Evolutionary conservation across 1,139 yeast species (phyloP), one percentile per base, ranked within the genome.

Genomic region (Pichia sp.): DNA sequence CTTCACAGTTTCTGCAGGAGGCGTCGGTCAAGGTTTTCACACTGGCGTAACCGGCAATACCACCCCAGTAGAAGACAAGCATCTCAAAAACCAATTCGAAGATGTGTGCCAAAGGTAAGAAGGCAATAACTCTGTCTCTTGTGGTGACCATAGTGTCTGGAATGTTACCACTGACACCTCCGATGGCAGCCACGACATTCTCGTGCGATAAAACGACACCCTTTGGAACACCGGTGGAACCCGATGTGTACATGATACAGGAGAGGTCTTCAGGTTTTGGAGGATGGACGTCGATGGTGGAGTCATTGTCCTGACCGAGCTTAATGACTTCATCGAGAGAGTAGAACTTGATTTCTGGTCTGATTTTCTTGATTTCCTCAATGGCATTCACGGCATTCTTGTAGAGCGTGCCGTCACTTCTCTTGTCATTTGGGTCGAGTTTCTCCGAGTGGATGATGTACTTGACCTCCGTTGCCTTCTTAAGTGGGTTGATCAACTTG

Each of bases 221-320:
- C 77, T 93, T 93, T 66, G 99, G 99, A 60, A 85, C 84, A 65
- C 99, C 99, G 16, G 99, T 92, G 16, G 98, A 90, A 52, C 99
- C 99, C 0, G 98, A 92, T 29, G 99, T 93, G 78, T 93, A 93
- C 98, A 95, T 93, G 69, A 93, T 90, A 76, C 97, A 89, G 45
- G 93, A 82, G 54, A 85, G 68, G 66, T 90, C 96, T 13, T 82
- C 82, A 10, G 95, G 81, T 59, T 75, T 77, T 54, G 96, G 90
- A 16, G 79, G 78, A 59, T 69, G 67, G 15, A 78, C 51, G 15
- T 70, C 70, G 48, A 73, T 65, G 38, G 62, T 75, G 15, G 68
- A 68, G 29, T 49, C 47, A 13, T 61, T 59, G 42, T 72, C 72
- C 61, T 75, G 69, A 62, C 99, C 99, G 53, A 84, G 71, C 54